A percentile compares a stretch with the other conserved stretches of the same genome.
Evolutionary conservation across 176 grass and related monocot genomes (phyloP).

Genomic region (Avena sativa): DNA sequence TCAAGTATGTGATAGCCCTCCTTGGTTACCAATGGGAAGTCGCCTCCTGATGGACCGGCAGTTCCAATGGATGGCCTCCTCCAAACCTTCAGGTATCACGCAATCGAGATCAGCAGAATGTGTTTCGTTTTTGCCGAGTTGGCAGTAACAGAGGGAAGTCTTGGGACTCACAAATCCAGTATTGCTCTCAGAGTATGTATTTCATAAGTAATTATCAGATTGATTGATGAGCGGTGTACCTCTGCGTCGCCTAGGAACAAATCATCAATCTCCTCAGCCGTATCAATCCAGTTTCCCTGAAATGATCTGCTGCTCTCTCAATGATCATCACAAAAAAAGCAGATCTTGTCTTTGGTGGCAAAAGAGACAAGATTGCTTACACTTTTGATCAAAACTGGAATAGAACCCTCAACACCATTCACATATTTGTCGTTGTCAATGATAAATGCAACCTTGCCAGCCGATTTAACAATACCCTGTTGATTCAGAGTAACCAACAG

Average conservation of each 20-base stretch:
- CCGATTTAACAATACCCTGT: conserved; percentile 61
- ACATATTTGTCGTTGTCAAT: conserved; percentile 71
- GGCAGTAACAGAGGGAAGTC: neutral
- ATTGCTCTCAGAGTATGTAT: neutral
- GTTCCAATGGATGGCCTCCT: conserved; percentile 78
- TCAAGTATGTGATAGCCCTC: conserved; percentile 83
- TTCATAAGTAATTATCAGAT: neutral
- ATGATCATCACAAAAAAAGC: conserved; percentile 29
- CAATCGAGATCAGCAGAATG: neutral
- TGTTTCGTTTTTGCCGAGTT: neutral
- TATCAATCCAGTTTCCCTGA: conserved; percentile 88
- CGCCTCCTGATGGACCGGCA: conserved; percentile 69
- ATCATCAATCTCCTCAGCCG: conserved; percentile 88
- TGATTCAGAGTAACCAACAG: neutral
- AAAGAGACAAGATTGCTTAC: conserved; percentile 48
- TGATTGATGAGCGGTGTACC: conserved; percentile 30
- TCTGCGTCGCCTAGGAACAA: conserved; percentile 91
- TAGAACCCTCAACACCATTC: conserved; percentile 65
- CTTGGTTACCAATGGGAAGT: conserved; percentile 81
- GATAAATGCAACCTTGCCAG: conserved; percentile 74
- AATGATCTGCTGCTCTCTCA: conserved; percentile 47
- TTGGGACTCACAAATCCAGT: neutral
- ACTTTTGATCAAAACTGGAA: conserved; percentile 85
- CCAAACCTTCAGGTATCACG: conserved; percentile 75
- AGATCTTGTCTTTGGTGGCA: neutral